phyloP scores from a whole-genome alignment of 352 stramenopile genomes.

The Pythium rhizo-oryzae region DNA sequence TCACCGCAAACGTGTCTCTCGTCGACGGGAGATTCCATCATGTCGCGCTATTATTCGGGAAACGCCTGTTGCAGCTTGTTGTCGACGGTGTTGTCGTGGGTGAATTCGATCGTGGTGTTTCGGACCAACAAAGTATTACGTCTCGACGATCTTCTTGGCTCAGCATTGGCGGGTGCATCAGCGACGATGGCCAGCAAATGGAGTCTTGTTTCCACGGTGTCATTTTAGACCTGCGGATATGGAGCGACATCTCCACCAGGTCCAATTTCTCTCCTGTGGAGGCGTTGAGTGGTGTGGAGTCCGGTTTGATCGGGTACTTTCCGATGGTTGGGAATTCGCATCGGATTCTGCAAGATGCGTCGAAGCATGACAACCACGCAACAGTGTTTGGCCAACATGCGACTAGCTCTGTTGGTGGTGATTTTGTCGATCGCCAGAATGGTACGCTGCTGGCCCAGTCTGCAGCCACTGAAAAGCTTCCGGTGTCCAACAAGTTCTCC shows the following conservation, averaged over 20 bases:
- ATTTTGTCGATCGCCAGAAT: not conserved
- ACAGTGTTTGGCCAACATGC: slow-evolving; percentile 39
- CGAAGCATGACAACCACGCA: slow-evolving; percentile 74
- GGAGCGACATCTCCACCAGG: slow-evolving; percentile 30
- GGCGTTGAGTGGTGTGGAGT: slow-evolving; percentile 41
- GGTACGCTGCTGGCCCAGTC: slow-evolving; percentile 10
- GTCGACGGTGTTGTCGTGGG: slow-evolving; percentile 49
- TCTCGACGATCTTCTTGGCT: slow-evolving; percentile 38
- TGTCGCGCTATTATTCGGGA: slow-evolving; percentile 55
- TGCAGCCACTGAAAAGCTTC: slow-evolving; percentile 10
- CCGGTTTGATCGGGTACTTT: slow-evolving; percentile 72
- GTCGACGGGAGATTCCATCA: slow-evolving; percentile 56
- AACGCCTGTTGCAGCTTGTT: slow-evolving; percentile 41
- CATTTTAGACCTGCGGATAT: slow-evolving; percentile 76
- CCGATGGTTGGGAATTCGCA: slow-evolving; percentile 68
- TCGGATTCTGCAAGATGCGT: slow-evolving; percentile 69
- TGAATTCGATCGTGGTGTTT: slow-evolving; percentile 32
- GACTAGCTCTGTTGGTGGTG: too few relatives aligned
- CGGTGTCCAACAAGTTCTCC: slow-evolving; percentile 26
- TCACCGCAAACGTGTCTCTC: slow-evolving; percentile 29
- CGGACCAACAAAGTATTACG: slow-evolving; percentile 32
- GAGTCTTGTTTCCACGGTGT: slow-evolving; percentile 57
- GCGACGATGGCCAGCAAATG: slow-evolving; percentile 34
- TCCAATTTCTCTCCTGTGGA: slow-evolving; percentile 15
- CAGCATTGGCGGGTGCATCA: slow-evolving; percentile 52